These are phyloP conservation scores for Coniella lustricola DNA, from an alignment of 2,329 filamentous ascomycete species.

Conservation along the genomic window DNA sequence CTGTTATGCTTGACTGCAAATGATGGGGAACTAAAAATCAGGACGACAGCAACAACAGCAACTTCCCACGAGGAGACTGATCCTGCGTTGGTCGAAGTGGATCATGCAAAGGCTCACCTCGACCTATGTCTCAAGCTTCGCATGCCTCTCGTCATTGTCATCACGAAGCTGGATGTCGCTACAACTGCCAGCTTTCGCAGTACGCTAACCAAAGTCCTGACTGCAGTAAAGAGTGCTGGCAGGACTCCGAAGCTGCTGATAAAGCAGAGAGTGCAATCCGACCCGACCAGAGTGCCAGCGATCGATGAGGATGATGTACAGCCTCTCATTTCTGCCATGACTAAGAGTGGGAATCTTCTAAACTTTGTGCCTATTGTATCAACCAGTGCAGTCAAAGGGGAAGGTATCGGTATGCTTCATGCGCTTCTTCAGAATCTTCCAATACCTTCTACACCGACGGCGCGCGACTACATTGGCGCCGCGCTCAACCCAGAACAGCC, in stretches of 20 bases:
- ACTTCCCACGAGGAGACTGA: slow-evolving; percentile 45
- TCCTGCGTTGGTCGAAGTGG: slow-evolving; percentile 49
- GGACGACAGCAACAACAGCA: slow-evolving; percentile 28
- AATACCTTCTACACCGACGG: slow-evolving; percentile 49
- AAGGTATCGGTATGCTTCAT: slow-evolving; percentile 74
- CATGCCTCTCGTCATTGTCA: slow-evolving; percentile 69
- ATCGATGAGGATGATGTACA: slow-evolving; percentile 53
- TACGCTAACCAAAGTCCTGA: slow-evolving; percentile 66
- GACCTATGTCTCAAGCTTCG: slow-evolving; percentile 76
- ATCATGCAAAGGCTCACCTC: slow-evolving; percentile 73
- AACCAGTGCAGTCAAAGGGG: slow-evolving; percentile 79
- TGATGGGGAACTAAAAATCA: slow-evolving; percentile 43
- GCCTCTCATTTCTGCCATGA: slow-evolving; percentile 45
- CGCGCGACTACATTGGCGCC: slow-evolving; percentile 47
- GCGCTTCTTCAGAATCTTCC: slow-evolving; percentile 73
- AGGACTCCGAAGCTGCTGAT: slow-evolving; percentile 69
- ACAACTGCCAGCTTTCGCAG: slow-evolving; percentile 63
- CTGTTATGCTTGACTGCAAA: slow-evolving; percentile 81
- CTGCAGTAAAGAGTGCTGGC: slow-evolving; percentile 67
- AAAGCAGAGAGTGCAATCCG: slow-evolving; percentile 39
- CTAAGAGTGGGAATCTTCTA: slow-evolving; percentile 33
- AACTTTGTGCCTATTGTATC: slow-evolving; percentile 74
- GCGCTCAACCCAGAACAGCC: slow-evolving; percentile 53
- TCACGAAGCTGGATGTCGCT: slow-evolving; percentile 87
- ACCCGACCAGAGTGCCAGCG: slow-evolving; percentile 50